Evolutionary conservation across 179 eudicot species (phyloP), one percentile per base, ranked within the genome.

Genomic region (Corrigiola litoralis): DNA sequence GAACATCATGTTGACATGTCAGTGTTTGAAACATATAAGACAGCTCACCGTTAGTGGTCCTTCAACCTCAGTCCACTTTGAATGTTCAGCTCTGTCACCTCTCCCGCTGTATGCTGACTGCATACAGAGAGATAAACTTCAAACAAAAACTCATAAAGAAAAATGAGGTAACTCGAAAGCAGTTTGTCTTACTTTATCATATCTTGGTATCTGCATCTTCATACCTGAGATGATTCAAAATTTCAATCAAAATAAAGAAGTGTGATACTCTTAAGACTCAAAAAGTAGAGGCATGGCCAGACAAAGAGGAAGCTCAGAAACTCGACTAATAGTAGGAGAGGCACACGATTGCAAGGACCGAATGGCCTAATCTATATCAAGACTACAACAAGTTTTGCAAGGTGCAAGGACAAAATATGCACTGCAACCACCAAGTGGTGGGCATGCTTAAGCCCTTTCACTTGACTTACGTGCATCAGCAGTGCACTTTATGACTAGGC

Each of bases 51-150:
- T 81, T 41, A 92, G 71, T 63, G 98, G 98, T 45, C 98, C 98
- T 82, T 92, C 96, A 71, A 92, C 75, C 79, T 87, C 97, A 54
- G 98, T 87, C 96, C 98, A 92, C 61, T 75, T 81, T 64, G 95
- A 84, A 70, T 92, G 90, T 67, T 92, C 95, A 34, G 84, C 83
- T 75, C 98, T 69, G 70, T 92, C 92, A 57, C 98, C 98, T 79
- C 87, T 82, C 63, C 98, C 98, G 23, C 45, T 90, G 69, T 76
- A 80, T 46, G 97, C 98, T 66, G 97, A 92, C 98, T 92, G 90
- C 82, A 86, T 9, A 42, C 32, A 72, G 69, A 57, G 54, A 27
- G 46, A 76, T 51, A 16, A 41, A 64, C 53, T 52, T 70, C 66
- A 74, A 63, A 63, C 46, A 69, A 29, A 60, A 68, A 37, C 25